phyloP scores from a whole-genome alignment of 768 basidiomycete species.

The Guyanaporus albipodus region DNA sequence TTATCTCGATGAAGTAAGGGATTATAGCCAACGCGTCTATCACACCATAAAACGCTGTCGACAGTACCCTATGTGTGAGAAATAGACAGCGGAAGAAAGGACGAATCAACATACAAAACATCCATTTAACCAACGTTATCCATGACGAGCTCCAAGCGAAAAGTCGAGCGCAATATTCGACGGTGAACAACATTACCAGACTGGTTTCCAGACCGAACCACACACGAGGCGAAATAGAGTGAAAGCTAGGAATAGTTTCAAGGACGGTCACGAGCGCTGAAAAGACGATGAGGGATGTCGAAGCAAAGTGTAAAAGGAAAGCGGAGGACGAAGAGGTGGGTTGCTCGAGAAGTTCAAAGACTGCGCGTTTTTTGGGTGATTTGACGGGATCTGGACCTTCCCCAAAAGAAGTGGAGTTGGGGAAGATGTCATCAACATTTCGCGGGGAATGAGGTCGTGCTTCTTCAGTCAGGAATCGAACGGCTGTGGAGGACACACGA shows the following conservation, averaged over 20 bases:
- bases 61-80: background rate
- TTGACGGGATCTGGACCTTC: conserved; percentile 25
- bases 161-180: conserved; percentile 73
- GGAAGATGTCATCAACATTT: conserved; percentile 39
- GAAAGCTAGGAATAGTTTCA: conserved; percentile 77
- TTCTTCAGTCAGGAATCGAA: conserved; percentile 46
- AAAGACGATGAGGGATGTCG: conserved; percentile 67
- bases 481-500: conserved; percentile 22
- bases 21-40: conserved; percentile 82
- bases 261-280: conserved; percentile 74
- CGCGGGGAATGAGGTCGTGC: conserved; percentile 28
- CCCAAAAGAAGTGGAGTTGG: conserved; percentile 34
- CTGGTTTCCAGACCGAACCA: conserved; percentile 90
- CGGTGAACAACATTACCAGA: conserved; percentile 79
- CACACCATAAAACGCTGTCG: conserved; percentile 74
- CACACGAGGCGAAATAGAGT: conserved; percentile 58
- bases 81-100: background rate
- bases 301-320: conserved; percentile 68
- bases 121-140: conserved; percentile 60
- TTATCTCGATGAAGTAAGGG: conserved; percentile 86
- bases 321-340: conserved; percentile 75
- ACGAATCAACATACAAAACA: conserved; percentile 49
- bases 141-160: conserved; percentile 73
- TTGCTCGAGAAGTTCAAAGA: conserved; percentile 73
- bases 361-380: conserved; percentile 55